Percentiles rank a stretch among this genome's conserved stretches.
Evolutionary conservation across 306 rosid genomes (phyloP).

Genomic region (Elaeagnus macrophylla): DNA sequence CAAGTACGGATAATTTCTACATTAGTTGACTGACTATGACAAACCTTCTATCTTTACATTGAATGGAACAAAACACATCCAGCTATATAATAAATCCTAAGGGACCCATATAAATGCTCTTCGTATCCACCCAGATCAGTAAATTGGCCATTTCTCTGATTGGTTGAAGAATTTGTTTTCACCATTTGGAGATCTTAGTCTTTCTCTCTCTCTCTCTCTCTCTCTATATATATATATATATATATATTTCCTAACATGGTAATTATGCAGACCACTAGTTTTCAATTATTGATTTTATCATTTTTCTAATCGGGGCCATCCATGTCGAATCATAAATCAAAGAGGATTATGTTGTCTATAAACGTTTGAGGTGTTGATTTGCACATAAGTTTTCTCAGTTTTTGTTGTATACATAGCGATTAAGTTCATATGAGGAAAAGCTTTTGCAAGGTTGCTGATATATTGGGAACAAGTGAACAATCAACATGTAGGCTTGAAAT

Average conservation of each 20-base stretch:
- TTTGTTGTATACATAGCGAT: conserved; percentile 7
- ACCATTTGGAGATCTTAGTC: conserved; percentile 11
- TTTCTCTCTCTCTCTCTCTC: conserved; percentile 18
- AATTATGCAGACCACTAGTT: conserved; percentile 24
- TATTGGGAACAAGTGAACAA: conserved; percentile 21
- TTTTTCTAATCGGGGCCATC: conserved; percentile 27
- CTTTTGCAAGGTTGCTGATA: conserved; percentile 25
- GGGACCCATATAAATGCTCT: conserved; percentile 26
- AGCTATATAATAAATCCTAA: conserved; percentile 17
- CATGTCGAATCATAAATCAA: conserved; percentile 18
- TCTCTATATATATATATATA: background rate
- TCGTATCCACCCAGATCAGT: conserved; percentile 15
- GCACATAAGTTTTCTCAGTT: conserved; percentile 1
- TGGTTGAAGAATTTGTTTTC: conserved; percentile 9
- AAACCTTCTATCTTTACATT: conserved; percentile 24
- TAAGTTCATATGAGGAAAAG: conserved; percentile 19
- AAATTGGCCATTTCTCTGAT: conserved; percentile 18
- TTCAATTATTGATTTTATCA: conserved; percentile 29
- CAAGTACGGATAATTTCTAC: conserved; percentile 22
- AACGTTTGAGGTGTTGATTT: conserved; percentile 27
- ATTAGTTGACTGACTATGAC: conserved; percentile 24
- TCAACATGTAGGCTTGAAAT: conserved; percentile 30
- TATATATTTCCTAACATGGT: too few species aligned
- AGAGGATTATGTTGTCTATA: conserved; percentile 28
- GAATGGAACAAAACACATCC: conserved; percentile 18